These are phyloP conservation scores for Opeltia flavorubescens DNA, from an alignment of 495 filamentous ascomycete species.

Conservation along the genomic window DNA sequence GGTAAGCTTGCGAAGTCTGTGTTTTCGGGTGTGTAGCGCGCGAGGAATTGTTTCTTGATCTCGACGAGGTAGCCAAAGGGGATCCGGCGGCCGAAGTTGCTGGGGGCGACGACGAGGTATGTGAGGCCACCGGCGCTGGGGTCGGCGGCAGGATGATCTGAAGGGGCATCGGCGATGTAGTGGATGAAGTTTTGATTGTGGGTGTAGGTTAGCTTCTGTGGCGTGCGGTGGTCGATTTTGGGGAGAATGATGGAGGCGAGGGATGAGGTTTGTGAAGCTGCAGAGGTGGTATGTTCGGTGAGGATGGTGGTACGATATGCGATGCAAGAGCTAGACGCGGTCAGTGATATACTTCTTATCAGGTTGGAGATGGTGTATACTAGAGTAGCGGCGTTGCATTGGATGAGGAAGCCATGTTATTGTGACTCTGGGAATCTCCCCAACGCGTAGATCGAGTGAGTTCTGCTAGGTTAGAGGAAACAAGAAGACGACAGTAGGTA, in stretches of 20 bases:
- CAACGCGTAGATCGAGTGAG: no score
- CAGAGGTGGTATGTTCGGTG: constrained; percentile 68
- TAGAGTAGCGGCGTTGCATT: constrained; percentile 17
- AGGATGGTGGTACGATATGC: constrained; percentile 60
- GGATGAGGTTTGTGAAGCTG: constrained; percentile 52
- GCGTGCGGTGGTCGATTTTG: constrained; percentile 68
- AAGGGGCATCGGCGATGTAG: constrained; percentile 80
- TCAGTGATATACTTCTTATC: not conserved
- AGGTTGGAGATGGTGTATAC: constrained; percentile 3
- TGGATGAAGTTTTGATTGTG: constrained; percentile 85
- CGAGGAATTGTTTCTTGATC: constrained; percentile 76
- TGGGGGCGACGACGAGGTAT: constrained; percentile 44
- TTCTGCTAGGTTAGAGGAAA: not conserved
- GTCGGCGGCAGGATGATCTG: constrained; percentile 24
- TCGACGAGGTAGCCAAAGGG: constrained; percentile 88
- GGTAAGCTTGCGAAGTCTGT: constrained; percentile 67
- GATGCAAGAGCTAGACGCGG: constrained; percentile 16
- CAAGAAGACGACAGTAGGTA: not conserved
- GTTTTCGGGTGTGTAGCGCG: constrained; percentile 48
- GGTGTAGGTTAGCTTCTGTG: constrained; percentile 88
- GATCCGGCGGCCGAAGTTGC: constrained; percentile 67
- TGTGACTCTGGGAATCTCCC: not conserved
- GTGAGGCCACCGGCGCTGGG: constrained; percentile 16
- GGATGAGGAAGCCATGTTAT: constrained; percentile 17
- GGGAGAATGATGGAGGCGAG: constrained; percentile 91